Evolutionary conservation across 1,139 yeast genomes (phyloP).

Genomic region (Eremothecium sinecaudum): DNA sequence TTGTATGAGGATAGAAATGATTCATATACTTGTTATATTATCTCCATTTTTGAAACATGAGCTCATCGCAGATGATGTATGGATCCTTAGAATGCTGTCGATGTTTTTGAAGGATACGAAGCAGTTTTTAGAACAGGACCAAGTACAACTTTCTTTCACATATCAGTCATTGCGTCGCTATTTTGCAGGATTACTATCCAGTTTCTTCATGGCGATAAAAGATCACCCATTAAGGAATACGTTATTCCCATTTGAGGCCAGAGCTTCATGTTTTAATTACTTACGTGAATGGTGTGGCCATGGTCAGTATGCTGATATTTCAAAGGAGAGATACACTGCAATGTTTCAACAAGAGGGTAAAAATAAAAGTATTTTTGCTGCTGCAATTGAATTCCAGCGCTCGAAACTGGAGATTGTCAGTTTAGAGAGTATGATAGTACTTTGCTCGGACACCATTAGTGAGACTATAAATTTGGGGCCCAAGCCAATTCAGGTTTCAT

Average conservation of each 20-base stretch:
- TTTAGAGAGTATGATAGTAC: conserved; percentile 72
- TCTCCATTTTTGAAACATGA: conserved; percentile 51
- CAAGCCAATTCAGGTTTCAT: conserved; percentile 42
- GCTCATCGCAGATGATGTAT: conserved; percentile 51
- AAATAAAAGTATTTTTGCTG: conserved; percentile 35
- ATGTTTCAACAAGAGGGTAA: conserved; percentile 45
- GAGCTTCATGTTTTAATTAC: conserved; percentile 72
- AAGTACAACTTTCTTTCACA: conserved; percentile 57
- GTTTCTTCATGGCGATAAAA: conserved; percentile 48
- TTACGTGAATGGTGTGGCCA: conserved; percentile 93
- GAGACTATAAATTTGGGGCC: conserved; percentile 38
- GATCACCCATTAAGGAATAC: conserved; percentile 31
- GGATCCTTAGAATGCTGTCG: conserved; percentile 58
- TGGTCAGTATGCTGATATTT: conserved; percentile 54
- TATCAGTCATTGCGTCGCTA: conserved; percentile 72
- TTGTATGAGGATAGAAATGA: conserved; percentile 61
- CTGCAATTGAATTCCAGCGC: conserved; percentile 77
- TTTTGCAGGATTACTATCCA: conserved; percentile 70
- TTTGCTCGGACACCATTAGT: conserved; percentile 59
- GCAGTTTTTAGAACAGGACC: conserved; percentile 47
- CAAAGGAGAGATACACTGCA: conserved; percentile 56
- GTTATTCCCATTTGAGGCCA: conserved; percentile 77
- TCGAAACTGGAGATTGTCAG: conserved; percentile 63
- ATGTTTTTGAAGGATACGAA: conserved; percentile 58
- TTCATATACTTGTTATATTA: conserved; percentile 68